Percentiles rank a stretch among this genome's conserved stretches.
These are phyloP conservation scores for Aspergillus saccharolyticus DNA, from an alignment of 495 filamentous ascomycete genomes.

Conservation along the genomic window DNA sequence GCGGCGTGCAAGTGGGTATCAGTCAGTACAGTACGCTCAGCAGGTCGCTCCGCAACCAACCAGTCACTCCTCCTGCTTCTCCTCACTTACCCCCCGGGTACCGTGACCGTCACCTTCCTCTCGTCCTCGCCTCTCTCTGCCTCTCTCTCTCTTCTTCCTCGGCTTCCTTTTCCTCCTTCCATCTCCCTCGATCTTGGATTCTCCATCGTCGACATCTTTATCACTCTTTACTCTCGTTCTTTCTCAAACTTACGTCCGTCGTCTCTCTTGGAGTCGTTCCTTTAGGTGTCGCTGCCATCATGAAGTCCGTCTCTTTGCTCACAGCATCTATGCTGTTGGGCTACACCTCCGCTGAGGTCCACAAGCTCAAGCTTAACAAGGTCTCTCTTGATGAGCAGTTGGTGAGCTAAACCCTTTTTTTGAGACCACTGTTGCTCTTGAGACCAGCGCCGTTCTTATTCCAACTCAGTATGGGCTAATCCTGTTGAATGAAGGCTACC, in stretches of 20 bases:
- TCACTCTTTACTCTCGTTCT: constrained; percentile 9
- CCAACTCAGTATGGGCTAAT: constrained; percentile 14
- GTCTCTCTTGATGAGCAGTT: constrained; percentile 87
- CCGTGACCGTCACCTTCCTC: constrained; percentile 4
- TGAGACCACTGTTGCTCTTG: background rate
- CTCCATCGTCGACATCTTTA: constrained; percentile 21
- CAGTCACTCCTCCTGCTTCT: constrained; percentile 6
- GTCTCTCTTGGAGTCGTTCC: constrained; percentile 9
- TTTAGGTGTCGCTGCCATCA: constrained; percentile 36
- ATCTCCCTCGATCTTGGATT: constrained; percentile 6
- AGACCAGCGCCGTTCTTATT: background rate
- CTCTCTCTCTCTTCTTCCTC: constrained; percentile 10
- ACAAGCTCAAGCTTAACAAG: constrained; percentile 97
- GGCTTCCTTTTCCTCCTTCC: constrained; percentile 14
- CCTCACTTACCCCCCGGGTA: constrained; percentile 6
- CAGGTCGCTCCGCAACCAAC: constrained; percentile 25
- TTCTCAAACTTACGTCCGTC: constrained; percentile 5
- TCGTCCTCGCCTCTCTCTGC: constrained; percentile 10
- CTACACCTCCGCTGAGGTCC: constrained; percentile 74
- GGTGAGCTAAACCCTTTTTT: constrained; percentile 55
- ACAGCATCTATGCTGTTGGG: constrained; percentile 78
- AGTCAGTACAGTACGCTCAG: no score
- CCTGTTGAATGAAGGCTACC: constrained; percentile 48
- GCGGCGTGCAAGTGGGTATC: background rate
- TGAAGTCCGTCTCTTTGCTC: constrained; percentile 76